A percentile compares a stretch with the other conserved stretches of the same genome.
These are phyloP conservation scores for Huntiella abstrusa DNA, from an alignment of 2,329 filamentous ascomycete genomes.

Conservation along the genomic window DNA sequence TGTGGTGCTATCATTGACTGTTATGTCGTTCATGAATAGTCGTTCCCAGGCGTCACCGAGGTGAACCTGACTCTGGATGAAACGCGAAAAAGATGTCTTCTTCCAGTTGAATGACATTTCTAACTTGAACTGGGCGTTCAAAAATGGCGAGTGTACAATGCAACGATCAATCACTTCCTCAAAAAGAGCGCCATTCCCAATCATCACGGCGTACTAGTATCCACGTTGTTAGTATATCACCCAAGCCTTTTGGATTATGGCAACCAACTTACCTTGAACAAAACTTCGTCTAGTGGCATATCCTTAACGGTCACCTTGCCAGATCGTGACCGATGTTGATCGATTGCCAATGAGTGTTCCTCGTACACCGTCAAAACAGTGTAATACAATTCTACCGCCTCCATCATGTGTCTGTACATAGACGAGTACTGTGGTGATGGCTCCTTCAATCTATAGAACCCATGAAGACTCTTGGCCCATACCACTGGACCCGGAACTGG, in stretches of 20 bases:
- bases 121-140: conserved; percentile 32
- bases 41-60: conserved; percentile 4
- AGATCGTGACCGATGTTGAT: conserved; percentile 17
- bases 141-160: conserved; percentile 29
- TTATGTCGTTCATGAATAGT: conserved; percentile 14
- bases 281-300: conserved; percentile 18
- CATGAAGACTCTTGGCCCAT: conserved; percentile 45
- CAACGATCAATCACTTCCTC: conserved; percentile 30
- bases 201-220: conserved; percentile 29
- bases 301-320: conserved; percentile 15
- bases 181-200: conserved; percentile 33
- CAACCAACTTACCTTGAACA: conserved; percentile 17
- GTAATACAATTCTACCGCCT: conserved; percentile 47
- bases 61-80: conserved; percentile 20
- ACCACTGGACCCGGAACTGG: conserved; percentile 30
- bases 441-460: conserved; percentile 45
- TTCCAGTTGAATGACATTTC: conserved; percentile 24
- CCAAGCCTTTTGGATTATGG: neutral
- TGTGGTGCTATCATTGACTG: conserved; percentile 13
- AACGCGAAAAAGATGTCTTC: conserved; percentile 28
- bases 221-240: conserved; percentile 2
- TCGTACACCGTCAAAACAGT: conserved; percentile 39
- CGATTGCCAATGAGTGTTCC: conserved; percentile 17
- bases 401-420: conserved; percentile 39
- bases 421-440: conserved; percentile 37